Conservation (phyloP, 441 rosid species). For the Rhodomyrtus psidioides region DNA sequence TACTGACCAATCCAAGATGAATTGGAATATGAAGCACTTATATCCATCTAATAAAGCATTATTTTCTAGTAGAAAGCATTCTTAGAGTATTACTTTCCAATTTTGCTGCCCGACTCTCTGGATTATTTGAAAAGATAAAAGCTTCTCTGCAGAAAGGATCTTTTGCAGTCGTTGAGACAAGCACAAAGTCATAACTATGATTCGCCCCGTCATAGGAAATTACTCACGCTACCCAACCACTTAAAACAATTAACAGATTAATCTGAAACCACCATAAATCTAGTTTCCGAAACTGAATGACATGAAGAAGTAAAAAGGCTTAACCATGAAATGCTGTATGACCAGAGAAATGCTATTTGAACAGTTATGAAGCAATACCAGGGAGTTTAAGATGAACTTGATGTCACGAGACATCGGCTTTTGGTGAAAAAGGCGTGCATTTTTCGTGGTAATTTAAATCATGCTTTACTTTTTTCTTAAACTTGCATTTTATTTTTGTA, state of each 20-base stretch:
- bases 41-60: not conserved
- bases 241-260: not conserved
- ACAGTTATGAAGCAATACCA: not conserved
- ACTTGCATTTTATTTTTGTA: not conserved
- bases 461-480: not conserved
- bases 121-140: not conserved
- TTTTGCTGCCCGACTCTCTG: not conserved
- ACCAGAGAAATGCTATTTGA: not conserved
- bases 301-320: not conserved
- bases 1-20: not conserved
- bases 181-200: not conserved
- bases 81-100: not conserved
- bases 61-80: not conserved
- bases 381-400: not conserved
- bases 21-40: not conserved
- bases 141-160: not conserved
- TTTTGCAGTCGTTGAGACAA: not conserved
- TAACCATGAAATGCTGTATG: not conserved
- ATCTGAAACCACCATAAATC: not conserved
- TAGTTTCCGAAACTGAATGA: not conserved
- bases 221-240: not conserved
- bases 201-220: not conserved
- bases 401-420: not conserved
- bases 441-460: not conserved
- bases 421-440: not conserved